Percentiles rank a stretch among this genome's conserved stretches.
These are phyloP conservation scores for Draba incana DNA, from an alignment of 345 rosid genomes.

Conservation along the genomic window DNA sequence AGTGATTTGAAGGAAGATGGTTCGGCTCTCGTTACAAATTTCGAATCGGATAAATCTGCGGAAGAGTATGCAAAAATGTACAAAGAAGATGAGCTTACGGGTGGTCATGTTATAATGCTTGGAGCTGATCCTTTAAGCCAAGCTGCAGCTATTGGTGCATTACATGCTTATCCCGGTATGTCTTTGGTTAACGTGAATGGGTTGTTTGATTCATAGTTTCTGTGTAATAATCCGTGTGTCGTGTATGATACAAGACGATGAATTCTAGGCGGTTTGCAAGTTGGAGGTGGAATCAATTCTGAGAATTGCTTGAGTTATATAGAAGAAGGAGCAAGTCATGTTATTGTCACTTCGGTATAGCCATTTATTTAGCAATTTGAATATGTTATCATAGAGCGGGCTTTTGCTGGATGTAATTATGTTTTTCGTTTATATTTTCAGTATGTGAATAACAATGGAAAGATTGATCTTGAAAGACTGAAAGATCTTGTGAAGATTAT, in stretches of 20 bases:
- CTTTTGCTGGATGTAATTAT: not conserved
- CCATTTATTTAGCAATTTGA: not conserved
- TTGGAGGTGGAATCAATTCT: conserved; percentile 89
- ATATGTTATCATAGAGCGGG: conserved; percentile 2
- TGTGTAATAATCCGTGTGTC: conserved; percentile 11
- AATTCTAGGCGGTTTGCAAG: conserved; percentile 89
- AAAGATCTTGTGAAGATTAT: conserved; percentile 69
- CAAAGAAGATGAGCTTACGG: conserved; percentile 66
- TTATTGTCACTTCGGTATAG: conserved; percentile 89
- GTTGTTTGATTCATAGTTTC: not conserved
- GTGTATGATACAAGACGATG: conserved; percentile 46
- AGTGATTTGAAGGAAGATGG: conserved; percentile 71
- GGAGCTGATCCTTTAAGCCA: conserved; percentile 91
- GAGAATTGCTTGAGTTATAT: conserved; percentile 72
- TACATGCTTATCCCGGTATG: conserved; percentile 87
- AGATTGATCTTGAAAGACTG: conserved; percentile 83
- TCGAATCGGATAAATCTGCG: conserved; percentile 77
- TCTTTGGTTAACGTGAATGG: conserved; percentile 15
- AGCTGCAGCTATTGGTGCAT: conserved; percentile 79
- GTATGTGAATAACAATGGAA: conserved; percentile 89
- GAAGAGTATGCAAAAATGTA: conserved; percentile 84
- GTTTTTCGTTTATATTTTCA: conserved; percentile 42
- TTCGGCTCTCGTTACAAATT: conserved; percentile 73
- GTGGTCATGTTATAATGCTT: conserved; percentile 96
- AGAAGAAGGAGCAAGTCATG: conserved; percentile 95